These are phyloP conservation scores for Neonectria coccinea DNA, from an alignment of 2,329 filamentous ascomycete genomes.

Conservation along the genomic window DNA sequence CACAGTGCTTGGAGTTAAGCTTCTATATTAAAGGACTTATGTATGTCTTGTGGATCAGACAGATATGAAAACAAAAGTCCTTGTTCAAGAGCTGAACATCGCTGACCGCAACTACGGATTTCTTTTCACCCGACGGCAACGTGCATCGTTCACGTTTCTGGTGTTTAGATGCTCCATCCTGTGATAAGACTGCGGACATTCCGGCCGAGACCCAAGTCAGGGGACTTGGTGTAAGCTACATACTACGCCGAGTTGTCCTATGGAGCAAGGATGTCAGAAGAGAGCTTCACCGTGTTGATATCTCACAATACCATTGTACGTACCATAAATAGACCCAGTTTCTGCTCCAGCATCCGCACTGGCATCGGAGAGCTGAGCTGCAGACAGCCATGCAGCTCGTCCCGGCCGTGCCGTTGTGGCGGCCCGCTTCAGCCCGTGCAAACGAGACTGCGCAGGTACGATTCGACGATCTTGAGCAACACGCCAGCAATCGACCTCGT, in stretches of 20 bases:
- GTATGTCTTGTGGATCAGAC: constrained; percentile 2
- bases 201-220: neutral
- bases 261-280: neutral
- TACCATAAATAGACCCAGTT: neutral
- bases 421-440: constrained; percentile 8
- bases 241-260: neutral
- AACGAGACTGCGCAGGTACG: neutral
- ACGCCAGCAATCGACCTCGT: neutral
- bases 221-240: neutral
- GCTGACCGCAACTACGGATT: neutral
- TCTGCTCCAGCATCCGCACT: neutral
- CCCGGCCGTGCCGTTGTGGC: constrained; percentile 4
- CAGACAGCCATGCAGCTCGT: neutral
- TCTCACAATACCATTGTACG: neutral
- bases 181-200: neutral
- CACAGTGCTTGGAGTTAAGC: neutral
- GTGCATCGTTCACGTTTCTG: neutral
- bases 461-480: constrained; percentile 11
- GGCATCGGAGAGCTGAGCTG: neutral
- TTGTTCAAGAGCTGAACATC: neutral
- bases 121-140: neutral
- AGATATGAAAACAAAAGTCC: neutral
- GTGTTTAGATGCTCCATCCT: neutral
- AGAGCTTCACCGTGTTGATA: no score
- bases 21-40: constrained; percentile 5